Evolutionary conservation across 1,139 yeast genomes (phyloP), one percentile per base, ranked within the genome.

Genomic region (Geotrichum cucujoidarum): DNA sequence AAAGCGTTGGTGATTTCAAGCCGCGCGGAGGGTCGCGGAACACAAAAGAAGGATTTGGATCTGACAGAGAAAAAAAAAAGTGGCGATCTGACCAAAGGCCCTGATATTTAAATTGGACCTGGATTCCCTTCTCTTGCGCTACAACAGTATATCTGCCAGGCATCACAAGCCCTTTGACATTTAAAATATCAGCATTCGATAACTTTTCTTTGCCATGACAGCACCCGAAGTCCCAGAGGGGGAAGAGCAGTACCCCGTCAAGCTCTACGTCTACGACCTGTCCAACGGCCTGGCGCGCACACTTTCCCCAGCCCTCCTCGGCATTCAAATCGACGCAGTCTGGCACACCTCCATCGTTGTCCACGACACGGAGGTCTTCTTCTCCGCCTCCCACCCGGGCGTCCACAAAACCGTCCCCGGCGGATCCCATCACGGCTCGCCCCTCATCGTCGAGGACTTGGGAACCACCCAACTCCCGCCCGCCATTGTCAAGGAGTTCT

Each of bases 321-420:
- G 71, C 8, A 53, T 64, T 39, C 64, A 58, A 17, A 54, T 62
- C n/a, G 85, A 81, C 37, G 88, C 86, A 20, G 74, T 82, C 13
- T 82, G 81, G 71, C 89, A 82, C 60, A 81, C 88, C 0, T 73
- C 81, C 1, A 74, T 81, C 2, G 85, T 81, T 21, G 59, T 64
- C 11, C 72, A 77, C 13, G 72, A 74, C 55, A 75, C 71, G 13
- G 89, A 82, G 56, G 72, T 75, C 53, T 82, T 74, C 58, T 78
- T 77, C 47, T 84, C 81, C 51, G 76, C 74, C 40, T 24, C 27
- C 10, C 8, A 6, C 8, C 27, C 27, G 6, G 88, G 87, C 2
- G 78, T 83, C 43, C 75, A 75, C 50, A 65, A 66, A 2, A 57
- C 66, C 7, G 60, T 60, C 3, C 81, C 85, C 0, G 84, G 81